Evolutionary conservation across 345 rosid species (phyloP).

Genomic region (Eucalyptus sp.): DNA sequence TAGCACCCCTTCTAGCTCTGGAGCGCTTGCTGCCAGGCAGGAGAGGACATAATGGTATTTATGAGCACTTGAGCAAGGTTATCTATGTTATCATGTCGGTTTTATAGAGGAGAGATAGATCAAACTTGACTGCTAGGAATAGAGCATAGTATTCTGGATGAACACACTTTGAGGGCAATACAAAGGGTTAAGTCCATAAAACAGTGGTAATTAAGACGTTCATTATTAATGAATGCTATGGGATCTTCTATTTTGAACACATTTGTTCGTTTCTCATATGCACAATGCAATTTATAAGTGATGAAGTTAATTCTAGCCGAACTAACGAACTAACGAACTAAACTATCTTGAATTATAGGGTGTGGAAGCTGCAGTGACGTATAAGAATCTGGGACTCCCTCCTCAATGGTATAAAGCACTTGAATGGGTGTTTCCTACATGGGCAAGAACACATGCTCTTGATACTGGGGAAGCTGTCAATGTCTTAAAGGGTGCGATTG

Average conservation of each 20-base stretch:
- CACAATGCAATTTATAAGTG: background rate
- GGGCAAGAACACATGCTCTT: conserved; percentile 99
- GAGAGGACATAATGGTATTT: background rate
- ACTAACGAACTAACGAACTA: background rate
- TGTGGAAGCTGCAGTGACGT: conserved; percentile 82
- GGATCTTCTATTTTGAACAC: background rate
- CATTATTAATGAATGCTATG: background rate
- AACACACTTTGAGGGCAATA: background rate
- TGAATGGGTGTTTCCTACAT: conserved; percentile 92
- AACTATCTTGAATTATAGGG: conserved; percentile 29
- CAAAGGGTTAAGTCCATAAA: background rate
- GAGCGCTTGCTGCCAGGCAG: background rate
- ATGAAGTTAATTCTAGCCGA: background rate
- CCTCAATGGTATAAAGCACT: conserved; percentile 85
- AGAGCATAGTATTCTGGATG: background rate
- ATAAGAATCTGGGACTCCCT: conserved; percentile 65
- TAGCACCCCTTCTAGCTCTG: background rate
- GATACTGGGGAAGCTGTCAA: conserved; percentile 97
- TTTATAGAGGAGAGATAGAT: background rate
- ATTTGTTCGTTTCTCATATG: background rate
- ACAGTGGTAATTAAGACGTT: background rate
- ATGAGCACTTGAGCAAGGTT: background rate
- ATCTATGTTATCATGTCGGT: background rate
- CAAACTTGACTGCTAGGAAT: background rate
- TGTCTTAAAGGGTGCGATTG: conserved; percentile 92